Conservation (phyloP, 2,329 filamentous ascomycete species). For the Aspergillus sp. region DNA sequence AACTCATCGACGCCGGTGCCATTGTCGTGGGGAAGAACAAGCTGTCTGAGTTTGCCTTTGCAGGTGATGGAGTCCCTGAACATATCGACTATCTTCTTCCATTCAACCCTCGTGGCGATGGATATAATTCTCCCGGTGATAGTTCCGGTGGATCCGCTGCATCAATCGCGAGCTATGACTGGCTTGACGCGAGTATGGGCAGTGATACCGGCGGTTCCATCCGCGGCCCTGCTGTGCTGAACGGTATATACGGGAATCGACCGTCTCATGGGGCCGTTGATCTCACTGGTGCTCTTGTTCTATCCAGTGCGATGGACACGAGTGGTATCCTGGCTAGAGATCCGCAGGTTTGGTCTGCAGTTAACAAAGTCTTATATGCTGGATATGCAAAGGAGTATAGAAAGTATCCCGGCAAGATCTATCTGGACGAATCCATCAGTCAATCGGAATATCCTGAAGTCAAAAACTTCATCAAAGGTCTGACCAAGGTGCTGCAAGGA, state of each 20-base stretch:
- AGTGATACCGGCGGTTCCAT: conserved; percentile 38
- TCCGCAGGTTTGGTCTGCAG: conserved; percentile 9
- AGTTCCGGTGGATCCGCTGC: conserved; percentile 29
- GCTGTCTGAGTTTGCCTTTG: conserved; percentile 27
- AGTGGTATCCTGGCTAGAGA: conserved; percentile 37
- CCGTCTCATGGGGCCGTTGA: conserved; percentile 39
- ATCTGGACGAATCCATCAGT: not conserved
- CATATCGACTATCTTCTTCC: conserved; percentile 23
- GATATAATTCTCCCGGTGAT: conserved; percentile 26
- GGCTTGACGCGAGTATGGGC: conserved; percentile 37
- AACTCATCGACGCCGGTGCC: conserved; percentile 29
- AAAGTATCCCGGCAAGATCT: not conserved
- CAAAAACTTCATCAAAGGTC: not conserved
- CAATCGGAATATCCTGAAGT: not conserved
- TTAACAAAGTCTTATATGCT: conserved; percentile 9
- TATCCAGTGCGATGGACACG: conserved; percentile 39
- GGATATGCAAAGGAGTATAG: not conserved
- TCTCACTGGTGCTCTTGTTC: conserved; percentile 39
- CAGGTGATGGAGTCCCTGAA: conserved; percentile 18
- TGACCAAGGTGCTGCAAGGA: not conserved
- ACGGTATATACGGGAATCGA: conserved; percentile 48
- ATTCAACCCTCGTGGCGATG: conserved; percentile 35
- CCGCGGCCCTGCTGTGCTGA: conserved; percentile 43
- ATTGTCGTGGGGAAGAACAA: conserved; percentile 33
- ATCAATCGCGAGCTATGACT: conserved; percentile 34